Evolutionary conservation across 768 basidiomycete species (phyloP).

Genomic region (Lactifluus piperatus): DNA sequence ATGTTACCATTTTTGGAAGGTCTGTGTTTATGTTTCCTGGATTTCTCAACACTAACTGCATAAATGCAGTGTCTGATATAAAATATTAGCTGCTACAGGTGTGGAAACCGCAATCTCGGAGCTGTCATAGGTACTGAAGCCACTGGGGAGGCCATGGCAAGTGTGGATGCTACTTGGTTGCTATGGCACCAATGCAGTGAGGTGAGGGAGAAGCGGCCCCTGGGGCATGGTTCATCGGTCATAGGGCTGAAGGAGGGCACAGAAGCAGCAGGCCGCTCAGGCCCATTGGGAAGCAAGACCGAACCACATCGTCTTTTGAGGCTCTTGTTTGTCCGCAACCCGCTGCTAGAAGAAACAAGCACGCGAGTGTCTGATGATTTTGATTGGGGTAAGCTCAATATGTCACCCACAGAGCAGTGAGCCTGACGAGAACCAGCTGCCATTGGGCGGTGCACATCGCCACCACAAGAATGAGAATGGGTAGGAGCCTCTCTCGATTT

Average conservation of each 20-base stretch:
- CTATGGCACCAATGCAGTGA: constrained; percentile 14
- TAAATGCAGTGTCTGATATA: no score
- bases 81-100: no score
- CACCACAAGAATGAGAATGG: neutral
- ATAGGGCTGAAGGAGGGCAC: constrained; percentile 14
- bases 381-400: constrained; percentile 13
- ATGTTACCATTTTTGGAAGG: no score
- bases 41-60: no score
- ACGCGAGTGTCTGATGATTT: constrained; percentile 16
- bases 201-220: constrained; percentile 20
- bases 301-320: constrained; percentile 13
- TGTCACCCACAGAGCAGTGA: neutral
- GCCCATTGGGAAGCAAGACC: neutral
- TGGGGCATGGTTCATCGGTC: constrained; percentile 8
- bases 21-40: no score
- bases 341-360: neutral
- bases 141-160: neutral
- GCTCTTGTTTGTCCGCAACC: neutral
- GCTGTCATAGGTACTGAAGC: constrained; percentile 7
- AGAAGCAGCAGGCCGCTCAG: neutral
- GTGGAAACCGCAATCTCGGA: no score
- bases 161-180: constrained; percentile 5
- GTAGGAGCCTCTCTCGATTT: neutral
- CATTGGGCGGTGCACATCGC: neutral
- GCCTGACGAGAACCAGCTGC: neutral